Conservation (phyloP, 2,329 filamentous ascomycete genomes). For the Microcyclosporella mali region DNA sequence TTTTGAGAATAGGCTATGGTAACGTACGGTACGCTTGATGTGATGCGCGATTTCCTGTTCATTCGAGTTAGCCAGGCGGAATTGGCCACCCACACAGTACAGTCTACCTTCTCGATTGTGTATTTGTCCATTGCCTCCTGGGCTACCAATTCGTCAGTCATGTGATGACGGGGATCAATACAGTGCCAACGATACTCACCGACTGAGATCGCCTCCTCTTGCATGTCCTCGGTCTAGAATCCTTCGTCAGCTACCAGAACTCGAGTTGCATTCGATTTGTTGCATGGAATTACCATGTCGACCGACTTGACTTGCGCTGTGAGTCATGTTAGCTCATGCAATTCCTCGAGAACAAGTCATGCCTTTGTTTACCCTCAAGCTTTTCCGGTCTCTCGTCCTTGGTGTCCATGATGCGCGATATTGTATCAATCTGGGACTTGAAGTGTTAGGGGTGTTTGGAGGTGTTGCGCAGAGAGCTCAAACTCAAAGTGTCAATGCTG, state of each 20-base stretch:
- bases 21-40: conserved; percentile 79
- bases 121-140: conserved; percentile 66
- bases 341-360: no score
- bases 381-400: conserved; percentile 48
- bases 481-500: not conserved
- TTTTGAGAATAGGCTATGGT: not conserved
- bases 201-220: conserved; percentile 89
- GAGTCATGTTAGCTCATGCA: conserved; percentile 10
- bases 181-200: conserved; percentile 53
- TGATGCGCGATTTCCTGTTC: conserved; percentile 84
- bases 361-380: conserved; percentile 58
- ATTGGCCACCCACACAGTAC: not conserved
- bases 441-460: not conserved
- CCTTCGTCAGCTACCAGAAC: no score
- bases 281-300: conserved; percentile 72
- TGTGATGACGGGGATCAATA: not conserved
- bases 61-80: conserved; percentile 3
- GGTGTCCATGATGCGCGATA: conserved; percentile 12
- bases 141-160: conserved; percentile 41
- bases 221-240: conserved; percentile 87
- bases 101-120: conserved; percentile 62
- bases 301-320: conserved; percentile 94
- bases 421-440: not conserved
- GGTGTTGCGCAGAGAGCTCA: no score
- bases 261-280: not conserved